These are phyloP conservation scores for Euphorbia pulcherrima DNA, from an alignment of 345 rosid species.

Conservation along the genomic window DNA sequence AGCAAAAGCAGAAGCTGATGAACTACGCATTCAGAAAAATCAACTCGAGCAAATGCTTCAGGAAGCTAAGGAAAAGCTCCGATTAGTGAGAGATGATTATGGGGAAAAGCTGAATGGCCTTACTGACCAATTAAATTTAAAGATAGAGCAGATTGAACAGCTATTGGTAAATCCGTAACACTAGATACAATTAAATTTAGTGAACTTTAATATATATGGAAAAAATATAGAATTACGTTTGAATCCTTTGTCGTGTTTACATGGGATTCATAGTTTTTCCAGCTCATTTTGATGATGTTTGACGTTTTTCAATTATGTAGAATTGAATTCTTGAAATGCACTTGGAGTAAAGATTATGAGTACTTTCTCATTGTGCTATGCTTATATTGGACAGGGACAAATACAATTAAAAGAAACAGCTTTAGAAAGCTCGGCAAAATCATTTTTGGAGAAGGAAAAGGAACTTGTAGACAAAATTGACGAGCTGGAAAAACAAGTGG, in stretches of 20 bases:
- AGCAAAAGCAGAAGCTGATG: constrained; percentile 70
- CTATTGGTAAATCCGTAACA: constrained; percentile 30
- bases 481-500: constrained; percentile 53
- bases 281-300: background rate
- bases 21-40: constrained; percentile 52
- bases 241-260: background rate
- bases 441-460: constrained; percentile 57
- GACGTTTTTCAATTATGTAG: background rate
- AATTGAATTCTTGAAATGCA: background rate
- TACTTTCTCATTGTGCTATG: background rate
- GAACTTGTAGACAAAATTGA: constrained; percentile 47
- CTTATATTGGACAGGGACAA: constrained; percentile 49
- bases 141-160: constrained; percentile 42
- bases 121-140: constrained; percentile 38
- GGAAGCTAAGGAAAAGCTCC: constrained; percentile 52
- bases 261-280: background rate
- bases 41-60: constrained; percentile 57
- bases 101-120: constrained; percentile 48
- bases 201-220: background rate
- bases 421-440: constrained; percentile 47
- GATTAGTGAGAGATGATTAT: constrained; percentile 38
- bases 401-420: constrained; percentile 57
- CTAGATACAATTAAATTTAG: background rate
- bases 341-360: background rate
- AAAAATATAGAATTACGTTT: background rate